These are phyloP conservation scores for Scutellaria barbata DNA, from an alignment of 257 asterid species.

Conservation along the genomic window DNA sequence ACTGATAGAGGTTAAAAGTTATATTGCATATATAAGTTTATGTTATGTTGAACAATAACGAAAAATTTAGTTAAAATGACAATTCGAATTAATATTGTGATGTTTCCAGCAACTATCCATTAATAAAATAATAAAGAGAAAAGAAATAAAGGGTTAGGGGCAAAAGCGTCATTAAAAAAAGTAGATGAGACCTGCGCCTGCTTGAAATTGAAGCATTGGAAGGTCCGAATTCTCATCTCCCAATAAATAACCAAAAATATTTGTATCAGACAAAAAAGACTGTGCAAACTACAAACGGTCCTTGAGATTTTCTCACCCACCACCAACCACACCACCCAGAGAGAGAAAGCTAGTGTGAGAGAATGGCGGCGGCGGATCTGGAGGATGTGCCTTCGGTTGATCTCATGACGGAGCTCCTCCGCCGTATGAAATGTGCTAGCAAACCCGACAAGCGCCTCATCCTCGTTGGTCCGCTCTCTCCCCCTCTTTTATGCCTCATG, in stretches of 20 bases:
- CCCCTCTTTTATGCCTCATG: not conserved
- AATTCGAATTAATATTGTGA: too few relatives aligned
- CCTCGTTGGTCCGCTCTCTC: slow-evolving; percentile 60
- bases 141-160: not conserved
- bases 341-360: slow-evolving; percentile 18
- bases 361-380: slow-evolving; percentile 46
- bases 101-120: too few relatives aligned
- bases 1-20: too few relatives aligned
- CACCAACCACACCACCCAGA: slow-evolving; percentile 10
- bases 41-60: too few relatives aligned
- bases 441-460: slow-evolving; percentile 93
- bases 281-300: not conserved
- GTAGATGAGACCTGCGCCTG: not conserved
- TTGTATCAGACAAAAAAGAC: not conserved
- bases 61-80: too few relatives aligned
- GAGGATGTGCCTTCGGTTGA: slow-evolving; percentile 74
- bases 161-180: not conserved
- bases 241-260: slow-evolving; percentile 19
- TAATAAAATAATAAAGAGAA: too few relatives aligned
- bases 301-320: not conserved
- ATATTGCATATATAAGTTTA: too few relatives aligned
- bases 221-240: slow-evolving; percentile 44
- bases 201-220: slow-evolving; percentile 44
- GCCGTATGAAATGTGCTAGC: slow-evolving; percentile 71
- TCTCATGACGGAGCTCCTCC: slow-evolving; percentile 82